Evolutionary conservation across 805 yeast species (phyloP), one percentile per base, ranked within the genome.

Genomic region (Saccharomyces mikatae): DNA sequence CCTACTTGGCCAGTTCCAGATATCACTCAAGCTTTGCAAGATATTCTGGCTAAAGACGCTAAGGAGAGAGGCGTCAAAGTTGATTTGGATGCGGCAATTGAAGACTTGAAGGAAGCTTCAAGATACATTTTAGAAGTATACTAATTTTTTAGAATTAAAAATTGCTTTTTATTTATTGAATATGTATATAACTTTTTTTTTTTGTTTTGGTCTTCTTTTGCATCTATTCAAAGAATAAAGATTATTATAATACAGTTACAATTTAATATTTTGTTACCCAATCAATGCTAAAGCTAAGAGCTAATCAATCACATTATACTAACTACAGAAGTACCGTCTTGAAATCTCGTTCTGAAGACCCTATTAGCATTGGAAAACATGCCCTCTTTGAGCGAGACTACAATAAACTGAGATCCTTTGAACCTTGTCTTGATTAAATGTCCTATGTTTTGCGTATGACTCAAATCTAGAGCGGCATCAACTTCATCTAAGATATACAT

Each of bases 1-100:
- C 98, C 98, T 47, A 92, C 97, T 1, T 92, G 98, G 98, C 98
- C 98, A 32, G 97, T 92, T 66, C 97, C 98, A 10, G 97, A 91
- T 70, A 87, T 92, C 64, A 87, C 96, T 52, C 86, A 85, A 47
- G 96, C 96, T 64, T 76, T 92, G 62, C 86, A 86, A 66, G 96
- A 89, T 60, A 86, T 92, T 62, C 78, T 90, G 51, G 71, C 72
- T 26, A 79, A 80, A 48, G 96, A 88, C 59, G 96, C 96, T 27
- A 76, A 74, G 52, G 76, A 75, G 60, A 78, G 76, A 53, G 95
- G 94, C 54, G 80, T 77, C 51, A 77, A 79, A 63, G 76, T 87
- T 55, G 95, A 91, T 63, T 78, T 85, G 60, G 82, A 84, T 49
- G 83, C 83, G 66, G 90, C 82, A 50, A 90, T 92, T 65, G 98